Evolutionary conservation across 345 rosid genomes (phyloP), one percentile per base, ranked within the genome.

Genomic region (Moricandia arvensis): DNA sequence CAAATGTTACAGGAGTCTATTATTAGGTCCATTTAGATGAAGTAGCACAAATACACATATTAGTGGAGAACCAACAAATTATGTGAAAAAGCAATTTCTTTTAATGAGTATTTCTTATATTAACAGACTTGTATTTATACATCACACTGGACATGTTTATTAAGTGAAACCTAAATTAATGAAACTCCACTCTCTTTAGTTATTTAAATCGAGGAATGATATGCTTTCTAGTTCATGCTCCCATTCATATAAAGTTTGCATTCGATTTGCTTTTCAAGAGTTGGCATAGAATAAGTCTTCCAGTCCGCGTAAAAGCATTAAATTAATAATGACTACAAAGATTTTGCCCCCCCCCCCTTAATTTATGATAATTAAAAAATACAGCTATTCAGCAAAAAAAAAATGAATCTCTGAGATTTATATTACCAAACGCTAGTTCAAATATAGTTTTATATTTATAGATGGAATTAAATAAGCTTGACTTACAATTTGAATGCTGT

Each of bases 221-320:
- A 58, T 66, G 47, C 8, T 45, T 31, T 47, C 15, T 73, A 10
- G 8, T 35, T 54, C 63, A 55, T 73, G 43, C 29, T n/a, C 54
- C 51, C 53, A 15, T 33, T 31, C 24, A 53, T 9, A 54, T 9
- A 69, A 34, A 49, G 7, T 8, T 13, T 57, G 49, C 49, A 31
- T 30, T 5, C 58, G 15, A 64, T 67, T 47, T 59, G 24, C n/a
- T 65, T 29, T 33, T 27, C 57, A 69, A 63, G 21, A 7, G 27
- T 69, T 54, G 18, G 45, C 59, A 2, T 54, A 30, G 80, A 76
- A 63, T 65, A 34, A 76, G 66, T 76, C 80, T 63, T 2, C 31
- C 18, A 57, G 71, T 77, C 80, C 75, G 71, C 80, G 80, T 70
- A 63, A 63, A 6, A 18, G 41, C 59, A 76, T 70, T 31, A 43